Conservation (phyloP, 2,329 filamentous ascomycete genomes). For the Nemania diffusa region DNA sequence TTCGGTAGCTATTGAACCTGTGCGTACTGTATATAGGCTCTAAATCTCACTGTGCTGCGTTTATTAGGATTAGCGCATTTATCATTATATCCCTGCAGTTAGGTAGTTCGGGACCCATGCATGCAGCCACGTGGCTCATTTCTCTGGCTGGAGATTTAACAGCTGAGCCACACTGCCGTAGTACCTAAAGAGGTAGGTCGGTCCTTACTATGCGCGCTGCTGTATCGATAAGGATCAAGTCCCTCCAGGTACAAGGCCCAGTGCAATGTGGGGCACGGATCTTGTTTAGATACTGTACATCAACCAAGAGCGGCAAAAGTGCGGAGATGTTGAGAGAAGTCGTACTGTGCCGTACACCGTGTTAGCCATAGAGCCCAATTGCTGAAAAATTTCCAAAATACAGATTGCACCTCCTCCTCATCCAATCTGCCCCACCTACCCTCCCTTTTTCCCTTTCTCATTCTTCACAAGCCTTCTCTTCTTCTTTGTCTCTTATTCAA, state of each 20-base stretch:
- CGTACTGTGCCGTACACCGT: constrained; percentile 17
- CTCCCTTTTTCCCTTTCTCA: constrained; percentile 38
- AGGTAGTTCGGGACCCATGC: too few species aligned
- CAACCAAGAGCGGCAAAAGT: background rate
- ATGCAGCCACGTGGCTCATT: too few species aligned
- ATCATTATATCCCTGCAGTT: too few species aligned
- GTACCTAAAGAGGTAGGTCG: too few species aligned
- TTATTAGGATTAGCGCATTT: too few species aligned
- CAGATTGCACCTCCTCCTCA: constrained; percentile 42
- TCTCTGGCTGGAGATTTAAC: too few species aligned
- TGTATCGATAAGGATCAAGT: background rate
- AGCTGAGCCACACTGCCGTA: too few species aligned
- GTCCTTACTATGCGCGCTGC: too few species aligned
- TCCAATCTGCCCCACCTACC: constrained; percentile 46
- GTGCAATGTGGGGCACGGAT: background rate
- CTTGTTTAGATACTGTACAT: background rate
- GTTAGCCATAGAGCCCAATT: constrained; percentile 11
- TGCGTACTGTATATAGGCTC: too few species aligned
- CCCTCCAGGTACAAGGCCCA: too few species aligned
- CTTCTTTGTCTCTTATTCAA: constrained; percentile 40
- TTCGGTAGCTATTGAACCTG: background rate
- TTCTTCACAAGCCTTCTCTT: constrained; percentile 45
- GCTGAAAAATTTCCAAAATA: constrained; percentile 45
- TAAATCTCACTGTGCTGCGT: too few species aligned
- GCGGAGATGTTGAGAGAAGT: background rate